phyloP scores from a whole-genome alignment of 495 filamentous ascomycete species.

The Mytilinidion resinicola region DNA sequence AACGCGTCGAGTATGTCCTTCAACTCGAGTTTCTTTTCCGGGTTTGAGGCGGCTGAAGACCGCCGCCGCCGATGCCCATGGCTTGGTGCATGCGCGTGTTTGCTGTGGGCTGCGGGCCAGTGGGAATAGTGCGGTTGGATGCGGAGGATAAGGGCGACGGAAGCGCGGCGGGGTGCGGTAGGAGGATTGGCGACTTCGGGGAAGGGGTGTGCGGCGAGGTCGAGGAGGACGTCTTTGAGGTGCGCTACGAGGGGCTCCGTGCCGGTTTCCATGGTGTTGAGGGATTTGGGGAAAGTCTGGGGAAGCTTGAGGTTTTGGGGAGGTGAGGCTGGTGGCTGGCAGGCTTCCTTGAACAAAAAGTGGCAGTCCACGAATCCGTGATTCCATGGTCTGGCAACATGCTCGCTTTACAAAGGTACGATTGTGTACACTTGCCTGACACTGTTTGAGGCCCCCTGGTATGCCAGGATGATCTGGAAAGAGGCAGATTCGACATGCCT shows the following conservation, averaged over 20 bases:
- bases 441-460: no score
- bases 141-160: slow-evolving; percentile 66
- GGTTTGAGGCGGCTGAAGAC: slow-evolving; percentile 19
- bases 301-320: no score
- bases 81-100: not conserved
- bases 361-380: no score
- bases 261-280: slow-evolving; percentile 12
- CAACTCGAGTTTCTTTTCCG: slow-evolving; percentile 29
- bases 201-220: slow-evolving; percentile 51
- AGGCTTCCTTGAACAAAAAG: no score
- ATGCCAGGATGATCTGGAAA: no score
- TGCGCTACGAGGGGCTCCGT: slow-evolving; percentile 31
- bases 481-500: no score
- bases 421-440: no score
- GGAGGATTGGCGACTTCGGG: slow-evolving; percentile 59
- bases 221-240: slow-evolving; percentile 43
- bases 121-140: slow-evolving; percentile 56
- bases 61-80: slow-evolving; percentile 4
- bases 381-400: no score
- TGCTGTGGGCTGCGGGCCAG: slow-evolving; percentile 40
- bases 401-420: no score
- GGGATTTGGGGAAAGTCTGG: not conserved
- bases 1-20: slow-evolving; percentile 50
- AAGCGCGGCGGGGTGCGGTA: slow-evolving; percentile 58
- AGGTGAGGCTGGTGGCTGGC: no score